Evolutionary conservation across 2,329 filamentous ascomycete species (phyloP), one percentile per base, ranked within the genome.

Genomic region (Xylaria sp.): DNA sequence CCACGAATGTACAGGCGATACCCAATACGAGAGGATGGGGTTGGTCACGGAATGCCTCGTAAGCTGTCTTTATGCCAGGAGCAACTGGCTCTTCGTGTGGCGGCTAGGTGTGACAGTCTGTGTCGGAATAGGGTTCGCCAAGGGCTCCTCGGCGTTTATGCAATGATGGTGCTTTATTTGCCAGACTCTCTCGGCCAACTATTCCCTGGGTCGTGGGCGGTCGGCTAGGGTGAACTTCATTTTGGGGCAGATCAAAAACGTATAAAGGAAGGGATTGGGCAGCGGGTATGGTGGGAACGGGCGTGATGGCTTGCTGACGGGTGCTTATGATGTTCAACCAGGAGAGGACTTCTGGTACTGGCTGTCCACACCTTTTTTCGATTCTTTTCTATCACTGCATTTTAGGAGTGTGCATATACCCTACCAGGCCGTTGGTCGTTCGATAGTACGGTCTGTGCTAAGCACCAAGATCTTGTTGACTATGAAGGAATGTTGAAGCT

Each of bases 351-450:
- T 38, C 27, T 47, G 63, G 36, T 49, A 50, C 62, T 60, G 38
- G 42, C 44, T 67, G 55, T 61, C 36, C 38, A 54, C 27, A 25
- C 61, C 36, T 45, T 54, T 54, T 58, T 58, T 50, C 59, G 25
- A 57, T 65, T 61, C 49, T 67, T 69, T 60, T 59, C 31, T 49
- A 17, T 56, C 54, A 60, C 49, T 55, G 61, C 57, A 57, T 60
- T 63, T 67, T 33, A 59, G 47, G 66, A 69, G 67, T 69, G 64
- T 65, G 66, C 67, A 71, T 71, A 71, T 67, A 71, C 64, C 66
- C 63, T 56, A 55, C 31, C 53, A 53, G 59, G 63, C 59, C 44
- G 55, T 65, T 50, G 49, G 55, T 38, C 42, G 54, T 36, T 60
- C 50, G 20, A 57, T 44, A 58, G 54, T 10, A 42, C 39, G 65